Percentiles rank a stretch among this genome's conserved stretches.
phyloP scores from a whole-genome alignment of 805 yeast species.

The Myxozyma neglecta region DNA sequence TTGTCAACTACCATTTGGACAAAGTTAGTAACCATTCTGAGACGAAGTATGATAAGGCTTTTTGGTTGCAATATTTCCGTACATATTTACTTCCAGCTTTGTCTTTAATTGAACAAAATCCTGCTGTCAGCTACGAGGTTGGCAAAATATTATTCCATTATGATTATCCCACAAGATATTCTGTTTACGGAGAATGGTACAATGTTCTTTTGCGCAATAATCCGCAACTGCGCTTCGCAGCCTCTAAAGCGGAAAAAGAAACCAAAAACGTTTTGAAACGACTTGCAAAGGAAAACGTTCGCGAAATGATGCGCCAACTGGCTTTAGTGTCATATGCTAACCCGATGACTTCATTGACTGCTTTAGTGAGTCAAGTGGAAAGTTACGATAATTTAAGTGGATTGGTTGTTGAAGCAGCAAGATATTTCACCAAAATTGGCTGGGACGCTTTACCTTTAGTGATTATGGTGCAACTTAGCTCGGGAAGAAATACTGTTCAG shows the following conservation, averaged over 20 bases:
- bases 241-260: constrained; percentile 68
- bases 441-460: constrained; percentile 85
- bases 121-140: constrained; percentile 61
- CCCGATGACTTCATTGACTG: constrained; percentile 74
- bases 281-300: constrained; percentile 74
- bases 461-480: constrained; percentile 65
- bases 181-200: constrained; percentile 76
- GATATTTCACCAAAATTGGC: constrained; percentile 69
- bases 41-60: constrained; percentile 33
- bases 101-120: constrained; percentile 54
- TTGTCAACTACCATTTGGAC: constrained; percentile 42
- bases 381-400: constrained; percentile 85
- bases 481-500: constrained; percentile 67
- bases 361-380: constrained; percentile 78
- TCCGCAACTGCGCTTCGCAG: constrained; percentile 57
- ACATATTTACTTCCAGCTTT: constrained; percentile 66
- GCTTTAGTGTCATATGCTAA: constrained; percentile 71
- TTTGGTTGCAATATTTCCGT: constrained; percentile 65
- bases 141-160: constrained; percentile 55
- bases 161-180: constrained; percentile 64
- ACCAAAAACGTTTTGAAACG: constrained; percentile 78
- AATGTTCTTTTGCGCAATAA: constrained; percentile 57
- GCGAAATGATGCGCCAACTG: constrained; percentile 67
- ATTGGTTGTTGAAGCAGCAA: constrained; percentile 74
- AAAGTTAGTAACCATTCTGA: constrained; percentile 7